phyloP scores from a whole-genome alignment of 306 rosid species.

The Carpinus fangiana region DNA sequence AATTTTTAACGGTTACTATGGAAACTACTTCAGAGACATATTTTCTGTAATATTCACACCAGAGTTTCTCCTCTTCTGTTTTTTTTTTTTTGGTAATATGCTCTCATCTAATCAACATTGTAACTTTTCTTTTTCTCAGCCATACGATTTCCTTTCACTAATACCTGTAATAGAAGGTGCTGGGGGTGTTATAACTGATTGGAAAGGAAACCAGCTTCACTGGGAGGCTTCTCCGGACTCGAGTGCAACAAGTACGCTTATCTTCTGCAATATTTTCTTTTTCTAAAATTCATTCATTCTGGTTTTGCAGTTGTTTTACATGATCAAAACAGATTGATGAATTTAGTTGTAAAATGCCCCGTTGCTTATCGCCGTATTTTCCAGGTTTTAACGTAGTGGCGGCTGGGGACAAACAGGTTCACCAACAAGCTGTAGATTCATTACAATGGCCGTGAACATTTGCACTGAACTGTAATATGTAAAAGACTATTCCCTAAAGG shows the following conservation, averaged over 20 bases:
- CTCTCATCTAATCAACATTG: not conserved
- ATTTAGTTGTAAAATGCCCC: not conserved
- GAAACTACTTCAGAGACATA: not conserved
- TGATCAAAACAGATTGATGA: conserved; percentile 18
- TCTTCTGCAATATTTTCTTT: not conserved
- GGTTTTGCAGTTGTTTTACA: conserved; percentile 1
- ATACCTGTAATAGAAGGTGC: conserved; percentile 92
- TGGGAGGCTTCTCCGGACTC: conserved; percentile 91
- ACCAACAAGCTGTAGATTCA: conserved; percentile 66
- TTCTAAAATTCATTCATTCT: conserved; percentile 7
- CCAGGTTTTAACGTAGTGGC: conserved; percentile 86
- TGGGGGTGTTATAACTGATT: conserved; percentile 91
- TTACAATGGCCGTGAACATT: conserved; percentile 60
- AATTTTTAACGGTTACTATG: not conserved
- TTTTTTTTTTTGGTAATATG: not conserved
- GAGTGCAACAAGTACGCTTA: conserved; percentile 51
- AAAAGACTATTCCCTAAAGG: not conserved
- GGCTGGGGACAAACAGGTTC: conserved; percentile 84
- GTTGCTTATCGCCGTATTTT: not conserved
- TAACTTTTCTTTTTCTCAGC: conserved; percentile 49
- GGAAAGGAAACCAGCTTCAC: conserved; percentile 74
- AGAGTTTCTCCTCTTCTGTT: not conserved
- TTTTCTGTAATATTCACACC: not conserved
- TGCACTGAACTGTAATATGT: not conserved
- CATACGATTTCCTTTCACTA: conserved; percentile 87